A percentile compares a stretch with the other conserved stretches of the same genome.
Evolutionary conservation across 1,284 basidiomycete species (phyloP).

Genomic region (Phenoliferia sp.): DNA sequence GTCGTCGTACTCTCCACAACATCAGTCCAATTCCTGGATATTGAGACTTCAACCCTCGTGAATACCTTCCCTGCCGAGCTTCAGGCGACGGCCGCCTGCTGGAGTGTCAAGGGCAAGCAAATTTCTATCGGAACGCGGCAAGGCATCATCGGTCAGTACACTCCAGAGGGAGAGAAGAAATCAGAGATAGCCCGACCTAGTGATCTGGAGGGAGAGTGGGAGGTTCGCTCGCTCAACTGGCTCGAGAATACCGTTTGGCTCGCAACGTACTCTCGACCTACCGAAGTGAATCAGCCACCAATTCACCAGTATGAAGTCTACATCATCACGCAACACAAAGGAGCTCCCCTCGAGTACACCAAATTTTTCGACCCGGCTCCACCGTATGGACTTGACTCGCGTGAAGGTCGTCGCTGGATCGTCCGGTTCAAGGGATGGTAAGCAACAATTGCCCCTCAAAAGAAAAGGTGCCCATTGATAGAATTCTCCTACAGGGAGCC

Average conservation of each 20-base stretch:
- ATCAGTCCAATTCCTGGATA: slow-evolving; percentile 10
- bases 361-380: slow-evolving; percentile 45
- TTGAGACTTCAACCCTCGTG: not conserved
- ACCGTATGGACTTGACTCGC: slow-evolving; percentile 43
- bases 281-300: slow-evolving; percentile 32
- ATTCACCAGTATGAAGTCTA: slow-evolving; percentile 44
- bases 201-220: not conserved
- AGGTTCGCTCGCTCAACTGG: slow-evolving; percentile 47
- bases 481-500: slow-evolving; percentile 40
- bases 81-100: slow-evolving; percentile 42
- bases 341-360: slow-evolving; percentile 31
- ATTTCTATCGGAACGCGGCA: slow-evolving; percentile 47
- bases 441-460: slow-evolving; percentile 13
- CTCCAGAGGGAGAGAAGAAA: slow-evolving; percentile 50
- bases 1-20: slow-evolving; percentile 13
- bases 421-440: slow-evolving; percentile 45
- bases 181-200: slow-evolving; percentile 44
- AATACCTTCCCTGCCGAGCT: slow-evolving; percentile 10
- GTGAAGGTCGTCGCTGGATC: slow-evolving; percentile 41
- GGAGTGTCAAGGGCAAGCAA: slow-evolving; percentile 55
- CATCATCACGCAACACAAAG: slow-evolving; percentile 34
- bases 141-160: slow-evolving; percentile 49
- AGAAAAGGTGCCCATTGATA: slow-evolving; percentile 30
- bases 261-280: slow-evolving; percentile 46
- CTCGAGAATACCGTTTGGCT: slow-evolving; percentile 53